These are phyloP conservation scores for Calendula officinalis DNA, from an alignment of 129 eudicot species.

Conservation along the genomic window DNA sequence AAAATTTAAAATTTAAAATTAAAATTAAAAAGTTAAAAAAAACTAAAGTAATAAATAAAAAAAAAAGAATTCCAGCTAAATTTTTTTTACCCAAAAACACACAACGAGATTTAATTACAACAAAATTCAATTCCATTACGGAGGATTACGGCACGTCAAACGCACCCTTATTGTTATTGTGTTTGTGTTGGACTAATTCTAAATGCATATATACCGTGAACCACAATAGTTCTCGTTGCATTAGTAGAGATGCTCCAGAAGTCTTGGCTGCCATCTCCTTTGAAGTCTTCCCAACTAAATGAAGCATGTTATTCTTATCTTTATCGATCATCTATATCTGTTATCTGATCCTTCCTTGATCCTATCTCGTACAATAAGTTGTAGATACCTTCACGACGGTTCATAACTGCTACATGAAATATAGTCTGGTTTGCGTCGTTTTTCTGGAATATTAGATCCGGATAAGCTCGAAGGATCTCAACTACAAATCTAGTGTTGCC, in stretches of 20 bases:
- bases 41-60: not conserved
- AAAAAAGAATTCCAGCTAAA: too few relatives aligned
- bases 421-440: not conserved
- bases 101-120: too few relatives aligned
- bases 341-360: not conserved
- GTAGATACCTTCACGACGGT: not conserved
- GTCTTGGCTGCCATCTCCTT: not conserved
- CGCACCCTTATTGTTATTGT: too few relatives aligned
- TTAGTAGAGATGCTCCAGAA: slow-evolving; percentile 2
- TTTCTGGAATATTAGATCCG: not conserved
- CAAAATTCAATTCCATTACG: too few relatives aligned
- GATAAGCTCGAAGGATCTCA: slow-evolving; percentile 6
- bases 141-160: too few relatives aligned
- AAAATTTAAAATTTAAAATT: too few relatives aligned
- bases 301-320: not conserved
- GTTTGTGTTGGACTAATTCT: not conserved
- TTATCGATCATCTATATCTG: not conserved
- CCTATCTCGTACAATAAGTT: slow-evolving; percentile 8
- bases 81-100: too few relatives aligned
- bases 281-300: not conserved
- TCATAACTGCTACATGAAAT: not conserved
- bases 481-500: slow-evolving; percentile 4
- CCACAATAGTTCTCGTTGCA: slow-evolving; percentile 14
- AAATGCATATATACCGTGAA: slow-evolving; percentile 1
- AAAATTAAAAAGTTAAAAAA: not conserved